phyloP scores from a whole-genome alignment of 2,329 filamentous ascomycete genomes.

The Pseudogymnoascus pannorum region DNA sequence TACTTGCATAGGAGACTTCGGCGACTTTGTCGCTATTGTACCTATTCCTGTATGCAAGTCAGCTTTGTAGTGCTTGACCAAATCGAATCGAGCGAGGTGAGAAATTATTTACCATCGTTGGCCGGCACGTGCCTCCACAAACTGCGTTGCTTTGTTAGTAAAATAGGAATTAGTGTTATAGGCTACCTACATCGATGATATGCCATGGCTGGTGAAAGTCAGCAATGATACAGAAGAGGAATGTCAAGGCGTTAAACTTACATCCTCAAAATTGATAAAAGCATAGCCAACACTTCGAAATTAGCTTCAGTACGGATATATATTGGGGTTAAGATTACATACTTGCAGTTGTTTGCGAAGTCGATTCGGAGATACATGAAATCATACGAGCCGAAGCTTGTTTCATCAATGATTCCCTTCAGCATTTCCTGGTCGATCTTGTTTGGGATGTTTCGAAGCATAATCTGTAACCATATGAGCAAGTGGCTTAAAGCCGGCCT shows the following conservation, averaged over 20 bases:
- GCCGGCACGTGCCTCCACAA: constrained; percentile 63
- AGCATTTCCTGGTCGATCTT: constrained; percentile 72
- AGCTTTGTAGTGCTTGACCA: background rate
- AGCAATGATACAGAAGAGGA: constrained; percentile 24
- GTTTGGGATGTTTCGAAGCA: constrained; percentile 93
- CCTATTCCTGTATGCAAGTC: constrained; percentile 53
- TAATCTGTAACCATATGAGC: constrained; percentile 51
- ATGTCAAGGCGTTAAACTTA: constrained; percentile 36
- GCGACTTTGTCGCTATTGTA: constrained; percentile 79
- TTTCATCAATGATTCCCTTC: constrained; percentile 71
- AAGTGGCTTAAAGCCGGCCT: constrained; percentile 11
- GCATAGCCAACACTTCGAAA: constrained; percentile 78
- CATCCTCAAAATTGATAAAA: constrained; percentile 89
- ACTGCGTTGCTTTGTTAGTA: constrained; percentile 42
- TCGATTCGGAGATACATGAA: constrained; percentile 94
- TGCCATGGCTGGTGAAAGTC: constrained; percentile 53
- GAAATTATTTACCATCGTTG: constrained; percentile 52
- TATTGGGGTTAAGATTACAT: constrained; percentile 30
- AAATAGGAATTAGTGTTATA: constrained; percentile 17
- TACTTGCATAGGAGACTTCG: constrained; percentile 92
- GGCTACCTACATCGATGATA: constrained; percentile 59
- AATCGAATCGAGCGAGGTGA: constrained; percentile 1
- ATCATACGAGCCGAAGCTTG: constrained; percentile 76
- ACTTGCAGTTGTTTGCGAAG: constrained; percentile 79
- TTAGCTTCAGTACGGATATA: constrained; percentile 26